phyloP scores from a whole-genome alignment of 2,329 filamentous ascomycete species.

The Paraconiothyrium sp. region DNA sequence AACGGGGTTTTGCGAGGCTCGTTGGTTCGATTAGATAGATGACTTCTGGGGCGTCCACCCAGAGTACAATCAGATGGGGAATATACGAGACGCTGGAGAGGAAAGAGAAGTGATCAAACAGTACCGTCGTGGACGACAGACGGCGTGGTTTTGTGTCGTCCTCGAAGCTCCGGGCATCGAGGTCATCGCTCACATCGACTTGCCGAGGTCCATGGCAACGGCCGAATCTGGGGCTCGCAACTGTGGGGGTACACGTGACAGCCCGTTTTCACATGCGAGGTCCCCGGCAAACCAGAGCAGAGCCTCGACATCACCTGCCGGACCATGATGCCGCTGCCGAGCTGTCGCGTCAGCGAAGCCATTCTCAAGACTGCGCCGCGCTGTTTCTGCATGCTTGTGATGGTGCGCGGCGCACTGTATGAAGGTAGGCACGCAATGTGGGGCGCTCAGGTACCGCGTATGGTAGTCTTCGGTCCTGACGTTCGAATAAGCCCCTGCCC shows the following conservation, averaged over 20 bases:
- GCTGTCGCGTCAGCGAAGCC: background rate
- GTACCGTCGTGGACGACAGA: background rate
- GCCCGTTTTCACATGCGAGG: slow-evolving; percentile 21
- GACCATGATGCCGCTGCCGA: slow-evolving; percentile 3
- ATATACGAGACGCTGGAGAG: slow-evolving; percentile 7
- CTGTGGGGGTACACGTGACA: slow-evolving; percentile 20
- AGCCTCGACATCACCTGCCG: slow-evolving; percentile 15
- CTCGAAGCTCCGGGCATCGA: slow-evolving; percentile 16
- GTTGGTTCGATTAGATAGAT: background rate
- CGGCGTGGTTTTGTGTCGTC: slow-evolving; percentile 13
- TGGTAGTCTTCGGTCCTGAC: background rate
- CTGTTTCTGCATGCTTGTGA: slow-evolving; percentile 1
- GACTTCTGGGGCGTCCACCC: slow-evolving; percentile 1
- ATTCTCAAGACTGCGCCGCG: background rate
- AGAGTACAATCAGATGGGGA: background rate
- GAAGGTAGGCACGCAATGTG: background rate
- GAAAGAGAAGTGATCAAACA: slow-evolving; percentile 5
- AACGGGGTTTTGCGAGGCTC: slow-evolving; percentile 2
- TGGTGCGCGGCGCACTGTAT: background rate
- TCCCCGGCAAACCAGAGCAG: slow-evolving; percentile 8
- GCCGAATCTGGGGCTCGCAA: slow-evolving; percentile 8
- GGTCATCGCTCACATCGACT: slow-evolving; percentile 15
- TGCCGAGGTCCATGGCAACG: slow-evolving; percentile 17
- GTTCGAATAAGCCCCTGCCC: no score
- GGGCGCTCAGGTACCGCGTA: slow-evolving; percentile 5